A percentile compares a stretch with the other conserved stretches of the same genome.
These are phyloP conservation scores for Leccinellum albellum DNA, from an alignment of 768 basidiomycete species.

Conservation along the genomic window DNA sequence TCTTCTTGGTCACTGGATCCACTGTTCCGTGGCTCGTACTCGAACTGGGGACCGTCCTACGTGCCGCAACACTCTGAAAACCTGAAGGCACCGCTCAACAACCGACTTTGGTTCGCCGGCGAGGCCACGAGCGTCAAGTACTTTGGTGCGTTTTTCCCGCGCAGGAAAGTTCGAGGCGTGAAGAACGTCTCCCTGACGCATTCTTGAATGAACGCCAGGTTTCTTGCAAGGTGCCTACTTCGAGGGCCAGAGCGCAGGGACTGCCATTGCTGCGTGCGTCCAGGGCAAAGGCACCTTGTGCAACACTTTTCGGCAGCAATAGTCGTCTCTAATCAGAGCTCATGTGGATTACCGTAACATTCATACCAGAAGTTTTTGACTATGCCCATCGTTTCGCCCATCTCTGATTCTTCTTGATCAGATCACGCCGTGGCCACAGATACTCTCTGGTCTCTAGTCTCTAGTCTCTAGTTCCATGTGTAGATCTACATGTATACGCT, in stretches of 20 bases:
- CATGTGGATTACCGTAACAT: too few species aligned
- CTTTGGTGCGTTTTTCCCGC: slow-evolving; percentile 43
- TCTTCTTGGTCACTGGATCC: slow-evolving; percentile 53
- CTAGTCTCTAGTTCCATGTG: neutral
- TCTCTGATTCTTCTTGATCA: neutral
- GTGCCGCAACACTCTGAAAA: slow-evolving; percentile 51
- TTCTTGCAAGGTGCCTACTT: slow-evolving; percentile 58
- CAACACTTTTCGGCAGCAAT: too few species aligned
- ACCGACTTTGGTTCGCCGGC: slow-evolving; percentile 58
- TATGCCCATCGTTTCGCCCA: neutral
- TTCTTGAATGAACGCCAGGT: slow-evolving; percentile 35
- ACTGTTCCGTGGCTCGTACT: slow-evolving; percentile 46
- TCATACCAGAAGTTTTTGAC: slow-evolving; percentile 17
- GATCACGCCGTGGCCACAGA: too few species aligned
- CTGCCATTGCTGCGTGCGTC: slow-evolving; percentile 42
- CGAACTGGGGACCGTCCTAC: slow-evolving; percentile 68
- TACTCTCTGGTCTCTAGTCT: neutral
- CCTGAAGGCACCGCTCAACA: slow-evolving; percentile 48
- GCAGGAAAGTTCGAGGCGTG: too few species aligned
- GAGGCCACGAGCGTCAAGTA: slow-evolving; percentile 57
- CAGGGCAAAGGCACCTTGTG: slow-evolving; percentile 3
- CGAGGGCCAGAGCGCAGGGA: slow-evolving; percentile 45
- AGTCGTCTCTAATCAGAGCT: too few species aligned
- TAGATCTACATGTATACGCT: neutral
- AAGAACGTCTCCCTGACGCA: neutral